Evolutionary conservation across 331 rosid genomes (phyloP), one percentile per base, ranked within the genome.

Genomic region (Quercus tomentella): DNA sequence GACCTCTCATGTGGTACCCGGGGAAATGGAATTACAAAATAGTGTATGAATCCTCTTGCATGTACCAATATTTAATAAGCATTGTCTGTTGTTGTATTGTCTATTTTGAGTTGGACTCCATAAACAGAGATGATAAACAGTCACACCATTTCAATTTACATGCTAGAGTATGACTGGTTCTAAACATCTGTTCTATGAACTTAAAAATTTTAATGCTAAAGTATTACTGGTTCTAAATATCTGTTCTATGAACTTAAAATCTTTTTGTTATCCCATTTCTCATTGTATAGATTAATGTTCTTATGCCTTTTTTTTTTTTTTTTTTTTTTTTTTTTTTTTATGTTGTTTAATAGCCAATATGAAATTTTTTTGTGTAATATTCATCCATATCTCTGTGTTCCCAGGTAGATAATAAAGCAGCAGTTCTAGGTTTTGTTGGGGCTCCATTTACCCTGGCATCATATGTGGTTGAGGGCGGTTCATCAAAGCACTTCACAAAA

Each of bases 381-480:
- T 30, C 68, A 43, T 11, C 74, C 20, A 20, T 70, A 22, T 77
- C 58, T 62, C 51, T 77, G 77, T 81, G 62, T 76, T 84, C 77
- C 72, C 90, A 95, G 97, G 97, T 95, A 70, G 92, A 86, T 86
- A 90, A 90, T 81, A 78, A 88, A 85, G 97, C 97, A 35, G 97
- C 98, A 3, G 99, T 93, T 76, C 91, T 95, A 57, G 97, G 99
- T 76, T 95, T 95, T 75, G 99, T 93, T 1, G 99, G 99, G 49
- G 97, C 98, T 81, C 99, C 99, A 8, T 95, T 95, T 76, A 95
- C 97, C 79, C 82, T 95, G 60, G 99, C 99, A 61, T 95, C 97
- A 2, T 95, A 95, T 56, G 99, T 95, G 72, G 99, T 95, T 45
- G 99, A 95, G 87, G 97, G 99, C 15, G 97, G 99, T 83, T 91